These are phyloP conservation scores for Ophiostoma montium DNA, from an alignment of 2,329 filamentous ascomycete genomes.

Conservation along the genomic window DNA sequence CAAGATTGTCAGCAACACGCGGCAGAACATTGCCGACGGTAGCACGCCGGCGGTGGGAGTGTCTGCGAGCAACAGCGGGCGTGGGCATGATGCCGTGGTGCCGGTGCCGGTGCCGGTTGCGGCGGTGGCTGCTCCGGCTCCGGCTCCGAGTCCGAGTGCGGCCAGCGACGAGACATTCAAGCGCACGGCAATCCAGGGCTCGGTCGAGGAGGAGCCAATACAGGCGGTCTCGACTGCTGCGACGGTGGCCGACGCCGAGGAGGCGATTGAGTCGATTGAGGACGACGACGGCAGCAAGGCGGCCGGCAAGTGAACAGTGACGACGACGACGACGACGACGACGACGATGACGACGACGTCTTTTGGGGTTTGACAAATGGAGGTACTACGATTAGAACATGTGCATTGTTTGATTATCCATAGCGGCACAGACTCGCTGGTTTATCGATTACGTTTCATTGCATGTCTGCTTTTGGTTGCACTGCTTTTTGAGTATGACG, in stretches of 20 bases:
- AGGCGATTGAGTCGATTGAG: not conserved
- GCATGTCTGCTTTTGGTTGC: too few relatives aligned
- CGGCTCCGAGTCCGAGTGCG: not conserved
- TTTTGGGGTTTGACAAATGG: too few relatives aligned
- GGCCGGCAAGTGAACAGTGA: not conserved
- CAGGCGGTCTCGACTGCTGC: slow-evolving; percentile 19
- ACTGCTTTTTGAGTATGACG: too few relatives aligned
- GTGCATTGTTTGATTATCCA: too few relatives aligned
- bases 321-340: not conserved
- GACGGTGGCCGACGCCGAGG: slow-evolving; percentile 6
- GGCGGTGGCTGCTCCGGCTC: not conserved
- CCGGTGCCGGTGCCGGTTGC: not conserved
- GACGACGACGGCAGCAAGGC: not conserved
- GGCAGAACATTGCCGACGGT: slow-evolving; percentile 44
- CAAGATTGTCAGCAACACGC: slow-evolving; percentile 44
- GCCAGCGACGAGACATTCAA: slow-evolving; percentile 26
- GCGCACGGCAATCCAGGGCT: slow-evolving; percentile 36
- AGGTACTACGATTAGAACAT: too few relatives aligned
- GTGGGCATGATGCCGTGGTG: slow-evolving; percentile 33
- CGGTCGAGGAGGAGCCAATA: slow-evolving; percentile 36
- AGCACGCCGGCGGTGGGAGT: slow-evolving; percentile 37
- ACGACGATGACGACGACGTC: too few relatives aligned
- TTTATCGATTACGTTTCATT: too few relatives aligned
- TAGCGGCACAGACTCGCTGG: too few relatives aligned
- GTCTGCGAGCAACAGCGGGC: slow-evolving; percentile 47